Base-by-base conservation (phyloP, 2,329 filamentous ascomycete species). In the Colletotrichum musicola region DNA sequence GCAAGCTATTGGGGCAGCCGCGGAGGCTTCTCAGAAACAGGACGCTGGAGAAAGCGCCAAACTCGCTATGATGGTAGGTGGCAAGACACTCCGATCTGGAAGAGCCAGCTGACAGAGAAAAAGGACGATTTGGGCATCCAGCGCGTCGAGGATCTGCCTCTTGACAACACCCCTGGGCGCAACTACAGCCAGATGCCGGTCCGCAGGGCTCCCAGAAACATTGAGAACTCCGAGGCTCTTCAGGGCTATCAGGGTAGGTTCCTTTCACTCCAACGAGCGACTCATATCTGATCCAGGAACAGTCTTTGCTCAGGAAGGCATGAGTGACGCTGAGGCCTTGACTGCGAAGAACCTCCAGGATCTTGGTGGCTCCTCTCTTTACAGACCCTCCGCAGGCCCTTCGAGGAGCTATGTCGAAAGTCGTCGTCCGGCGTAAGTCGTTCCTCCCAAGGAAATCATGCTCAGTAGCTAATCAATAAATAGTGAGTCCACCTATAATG, bases 251-350 rank as follows among this genome's bases (percentile, higher is more conserved):
- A 12, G 42, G 59, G 60, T 54, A 22, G 7, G 54, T 46, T 40
- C 9, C 12, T 49, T 22, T 7, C 46, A 13, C 46, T 18, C 10
- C n/a, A 49, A 20, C 44, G 7, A 12, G 12, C 18, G 6, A 47
- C 18, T 25, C 44, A 49, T 9, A 27, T 49, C 14, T 42, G 42
- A 38, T 69, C 51, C 35, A 49, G 4, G 5, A n/a, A 42, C 27
- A 74, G 73, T 64, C 6, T 72, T 77, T 5, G 73, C 74, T 1
- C 47, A 64, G 2, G 74, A 73, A 0, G 62, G 51, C 1, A 77
- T 80, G 20, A 53, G 79, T 3, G 78, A 80, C 47, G 73, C 73
- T 1, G 78, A 80, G 50, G 75, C 76, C 6, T 68, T 67, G 4
- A 69, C 62, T 4, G 77, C 77, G 35, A 66, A 69, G 7, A 73